phyloP scores from a whole-genome alignment of 805 yeast genomes.

The Candida germanica region DNA sequence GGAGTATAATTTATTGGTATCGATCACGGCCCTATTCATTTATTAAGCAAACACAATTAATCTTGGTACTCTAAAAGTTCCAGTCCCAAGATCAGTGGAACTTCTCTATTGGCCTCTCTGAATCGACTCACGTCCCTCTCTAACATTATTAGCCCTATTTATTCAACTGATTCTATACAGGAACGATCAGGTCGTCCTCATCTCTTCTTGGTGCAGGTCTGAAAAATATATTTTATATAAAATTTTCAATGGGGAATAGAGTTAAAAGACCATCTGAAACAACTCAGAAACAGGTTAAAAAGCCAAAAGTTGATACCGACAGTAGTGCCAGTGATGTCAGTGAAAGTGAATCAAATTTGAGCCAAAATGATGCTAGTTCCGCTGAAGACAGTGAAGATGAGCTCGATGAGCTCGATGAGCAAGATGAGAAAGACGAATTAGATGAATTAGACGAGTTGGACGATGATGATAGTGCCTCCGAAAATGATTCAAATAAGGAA shows the following conservation, averaged over 20 bases:
- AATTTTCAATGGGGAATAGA: slow-evolving; percentile 7
- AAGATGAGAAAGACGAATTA: slow-evolving; percentile 24
- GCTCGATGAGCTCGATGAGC: slow-evolving; percentile 11
- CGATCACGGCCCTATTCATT: too few species aligned
- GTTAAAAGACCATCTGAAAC: slow-evolving; percentile 25
- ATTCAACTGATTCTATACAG: too few species aligned
- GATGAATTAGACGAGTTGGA: slow-evolving; percentile 27
- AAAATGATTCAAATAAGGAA: slow-evolving; percentile 16
- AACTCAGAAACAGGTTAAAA: slow-evolving; percentile 16
- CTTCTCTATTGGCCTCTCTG: too few species aligned
- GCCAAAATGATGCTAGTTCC: slow-evolving; percentile 6
- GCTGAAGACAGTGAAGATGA: slow-evolving; percentile 4
- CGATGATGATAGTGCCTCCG: slow-evolving; percentile 16
- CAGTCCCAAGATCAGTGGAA: too few species aligned
- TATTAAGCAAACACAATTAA: too few species aligned
- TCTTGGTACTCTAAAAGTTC: too few species aligned
- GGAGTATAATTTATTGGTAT: too few species aligned
- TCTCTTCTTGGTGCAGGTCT: too few species aligned
- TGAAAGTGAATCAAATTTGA: slow-evolving; percentile 29
- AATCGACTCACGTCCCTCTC: too few species aligned
- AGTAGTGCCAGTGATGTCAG: slow-evolving; percentile 10
- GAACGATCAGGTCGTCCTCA: too few species aligned
- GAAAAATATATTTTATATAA: too few species aligned
- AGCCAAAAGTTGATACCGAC: slow-evolving; percentile 22
- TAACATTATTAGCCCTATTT: too few species aligned